Evolutionary conservation across 2,329 filamentous ascomycete genomes (phyloP).

Genomic region (Claviceps digitariae): DNA sequence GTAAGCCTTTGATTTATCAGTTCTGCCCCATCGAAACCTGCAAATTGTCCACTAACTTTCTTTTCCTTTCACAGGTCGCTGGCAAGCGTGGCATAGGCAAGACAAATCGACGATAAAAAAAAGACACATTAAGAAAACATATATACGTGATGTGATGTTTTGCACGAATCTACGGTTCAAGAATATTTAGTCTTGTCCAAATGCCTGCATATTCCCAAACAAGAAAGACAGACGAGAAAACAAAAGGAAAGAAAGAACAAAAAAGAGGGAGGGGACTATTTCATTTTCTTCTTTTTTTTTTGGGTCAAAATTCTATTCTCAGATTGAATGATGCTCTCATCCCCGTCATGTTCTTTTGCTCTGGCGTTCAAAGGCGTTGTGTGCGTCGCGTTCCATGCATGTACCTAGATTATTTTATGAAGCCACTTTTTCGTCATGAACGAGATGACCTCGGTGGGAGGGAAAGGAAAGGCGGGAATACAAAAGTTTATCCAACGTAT

Average conservation of each 20-base stretch:
- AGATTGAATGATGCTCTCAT: not conserved
- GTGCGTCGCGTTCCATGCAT: no score
- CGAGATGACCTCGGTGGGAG: no score
- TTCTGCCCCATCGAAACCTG: not conserved
- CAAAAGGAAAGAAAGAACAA: no score
- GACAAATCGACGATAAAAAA: constrained; percentile 52
- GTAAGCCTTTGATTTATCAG: constrained; percentile 36
- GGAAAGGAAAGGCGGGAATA: no score
- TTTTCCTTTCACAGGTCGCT: constrained; percentile 42
- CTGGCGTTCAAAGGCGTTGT: not conserved
- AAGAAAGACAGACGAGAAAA: no score
- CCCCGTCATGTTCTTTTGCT: not conserved
- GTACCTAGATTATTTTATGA: not conserved
- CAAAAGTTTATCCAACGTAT: no score
- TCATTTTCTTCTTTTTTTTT: not conserved
- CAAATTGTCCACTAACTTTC: constrained; percentile 16
- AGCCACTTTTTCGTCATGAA: no score
- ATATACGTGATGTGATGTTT: no score
- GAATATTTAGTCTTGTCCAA: not conserved
- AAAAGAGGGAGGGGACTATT: not conserved
- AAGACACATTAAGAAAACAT: not conserved
- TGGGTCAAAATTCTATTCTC: not conserved
- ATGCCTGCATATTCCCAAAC: not conserved
- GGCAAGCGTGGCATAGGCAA: constrained; percentile 94
- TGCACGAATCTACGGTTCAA: not conserved